Base-by-base conservation (phyloP, 805 yeast genomes). In the Saturnispora zaruensis region DNA sequence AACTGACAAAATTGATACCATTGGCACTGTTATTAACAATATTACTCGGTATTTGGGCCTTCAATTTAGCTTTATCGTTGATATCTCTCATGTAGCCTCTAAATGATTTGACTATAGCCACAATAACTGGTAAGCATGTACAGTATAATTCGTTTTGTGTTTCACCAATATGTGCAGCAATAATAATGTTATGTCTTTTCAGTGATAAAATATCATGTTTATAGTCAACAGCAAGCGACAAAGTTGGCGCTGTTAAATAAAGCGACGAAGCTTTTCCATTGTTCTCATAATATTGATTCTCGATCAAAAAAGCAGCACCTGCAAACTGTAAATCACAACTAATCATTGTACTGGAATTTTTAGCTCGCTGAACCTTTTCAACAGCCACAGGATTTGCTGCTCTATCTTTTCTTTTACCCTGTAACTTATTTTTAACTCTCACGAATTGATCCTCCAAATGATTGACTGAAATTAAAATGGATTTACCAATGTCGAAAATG, bases 91-190 rank as follows among this genome's bases (percentile, higher is more conserved):
- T 70, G 62, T 80, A 70, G 9, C 66, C 62, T 55, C 77, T 76
- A 34, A 77, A 54, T 11, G 81, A 74, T 14, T 70, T 66, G 13
- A 74, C 66, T 46, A 88, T 69, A 49, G 84, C 93, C 40, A 71
- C 63, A 3, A 88, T 59, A 5, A 87, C 82, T 0, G 96, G 96
- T 33, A 88, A 88, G 64, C 95, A 87, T 0, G 80, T 69, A 0
- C 96, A 78, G 50, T 76, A 75, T 3, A 93, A 58, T 0, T 74
- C 74, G 59, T 93, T 93, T 45, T 78, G 79, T 0, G 96, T 86
- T 1, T 87, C 74, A 16, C 86, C 76, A 9, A 86, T 79, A 8
- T 74, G 64, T 1, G 84, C 69, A 50, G 84, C 85, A 25, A 76
- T 64, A 20, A 73, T 69, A 21, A 82, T 57, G 23, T 54, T 59